These are phyloP conservation scores for Calonectria naviculata DNA, from an alignment of 2,329 filamentous ascomycete species.

Conservation along the genomic window DNA sequence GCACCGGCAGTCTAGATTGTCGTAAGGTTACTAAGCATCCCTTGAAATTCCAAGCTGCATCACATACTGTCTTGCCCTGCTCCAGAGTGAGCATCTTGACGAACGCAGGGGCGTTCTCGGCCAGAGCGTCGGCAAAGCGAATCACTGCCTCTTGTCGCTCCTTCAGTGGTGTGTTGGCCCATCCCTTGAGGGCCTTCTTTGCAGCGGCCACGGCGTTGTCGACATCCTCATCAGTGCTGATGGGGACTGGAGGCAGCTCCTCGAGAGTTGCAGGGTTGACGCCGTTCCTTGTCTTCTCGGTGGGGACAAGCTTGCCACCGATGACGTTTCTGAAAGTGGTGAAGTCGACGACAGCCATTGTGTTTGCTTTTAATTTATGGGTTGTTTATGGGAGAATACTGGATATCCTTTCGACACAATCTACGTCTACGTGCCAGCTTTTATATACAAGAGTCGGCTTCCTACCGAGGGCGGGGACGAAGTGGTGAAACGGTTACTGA, in stretches of 20 bases:
- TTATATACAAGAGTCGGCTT: neutral
- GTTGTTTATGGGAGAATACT: neutral
- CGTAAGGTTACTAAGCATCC: neutral
- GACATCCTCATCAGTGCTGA: constrained; percentile 59
- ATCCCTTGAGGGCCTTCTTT: constrained; percentile 57
- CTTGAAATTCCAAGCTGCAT: no score
- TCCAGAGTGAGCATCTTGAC: constrained; percentile 17
- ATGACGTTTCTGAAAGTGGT: constrained; percentile 58
- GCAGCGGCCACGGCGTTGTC: constrained; percentile 61
- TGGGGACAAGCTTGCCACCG: constrained; percentile 53
- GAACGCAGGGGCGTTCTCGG: constrained; percentile 23
- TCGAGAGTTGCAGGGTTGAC: constrained; percentile 63
- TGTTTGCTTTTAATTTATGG: neutral
- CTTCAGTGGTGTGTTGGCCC: constrained; percentile 51
- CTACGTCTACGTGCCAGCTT: neutral
- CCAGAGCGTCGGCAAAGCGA: constrained; percentile 15
- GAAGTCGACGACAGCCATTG: constrained; percentile 7
- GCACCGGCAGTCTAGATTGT: neutral
- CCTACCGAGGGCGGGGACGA: neutral
- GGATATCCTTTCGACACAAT: neutral
- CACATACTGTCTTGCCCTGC: constrained; percentile 20
- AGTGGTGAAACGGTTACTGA: neutral
- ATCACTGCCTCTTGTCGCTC: constrained; percentile 42
- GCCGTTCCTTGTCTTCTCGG: constrained; percentile 55
- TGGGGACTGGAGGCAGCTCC: constrained; percentile 61